Evolutionary conservation across 257 asterid species (phyloP), one percentile per base, ranked within the genome.

Genomic region (Penstemon barbatus): DNA sequence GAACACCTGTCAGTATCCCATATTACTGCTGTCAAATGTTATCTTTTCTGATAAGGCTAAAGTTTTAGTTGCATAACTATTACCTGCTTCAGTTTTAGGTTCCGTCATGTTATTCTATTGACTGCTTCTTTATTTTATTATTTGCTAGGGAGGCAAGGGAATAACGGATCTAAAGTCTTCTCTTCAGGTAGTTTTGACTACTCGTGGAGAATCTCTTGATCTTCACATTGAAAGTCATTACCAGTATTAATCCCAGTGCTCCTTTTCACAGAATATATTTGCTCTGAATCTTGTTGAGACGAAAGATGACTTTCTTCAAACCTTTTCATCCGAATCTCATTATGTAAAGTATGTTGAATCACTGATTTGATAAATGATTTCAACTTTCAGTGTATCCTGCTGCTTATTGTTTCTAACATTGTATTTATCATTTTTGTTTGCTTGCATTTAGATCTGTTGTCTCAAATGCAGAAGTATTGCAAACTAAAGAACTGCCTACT

Each of bases 121-220:
- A 80, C 65, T 59, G 46, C 49, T 78, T 49, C 36, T 44, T 9
- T 1, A 9, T 9, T 74, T 63, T 69, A 45, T 66, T 62, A 63
- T 56, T 77, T 79, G 42, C 56, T 69, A 89, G 99, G 96, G 95
- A 58, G 99, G 97, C 81, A 88, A 83, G 75, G 99, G 99, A 55
- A 77, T 89, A 79, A 94, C 99, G 66, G 91, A 89, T 73, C 83
- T 94, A 61, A 87, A 86, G 80, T 77, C 91, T 68, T 80, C 88
- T 68, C 90, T 94, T 77, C 80, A 80, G 99, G 97, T 94, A 83
- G 58, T 54, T 25, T 42, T 71, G 8, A 46, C 52, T 50, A n/a
- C 57, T 8, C 19, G 5, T 58, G 42, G 48, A 61, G 41, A 37
- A 5, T 51, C 5, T 39, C 60, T 62, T 68, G 54, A 66, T 77